A percentile compares a stretch with the other conserved stretches of the same genome.
Conservation (phyloP, 2,329 filamentous ascomycete species). For the Biscogniauxia marginata region DNA sequence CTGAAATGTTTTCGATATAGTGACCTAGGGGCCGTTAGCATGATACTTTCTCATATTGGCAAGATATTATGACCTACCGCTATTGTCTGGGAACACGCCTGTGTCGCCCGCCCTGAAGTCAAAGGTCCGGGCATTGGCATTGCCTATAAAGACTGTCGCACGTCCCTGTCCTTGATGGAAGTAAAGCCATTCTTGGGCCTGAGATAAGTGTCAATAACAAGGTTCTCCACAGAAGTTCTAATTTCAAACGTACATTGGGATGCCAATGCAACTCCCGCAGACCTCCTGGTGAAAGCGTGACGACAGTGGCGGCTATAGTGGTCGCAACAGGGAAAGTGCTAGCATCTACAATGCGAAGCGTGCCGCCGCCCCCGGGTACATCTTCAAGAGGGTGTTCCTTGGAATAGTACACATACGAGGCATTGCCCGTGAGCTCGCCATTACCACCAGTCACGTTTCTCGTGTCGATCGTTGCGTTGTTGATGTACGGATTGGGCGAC, state of each 20-base stretch:
- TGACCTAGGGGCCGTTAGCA: constrained; percentile 41
- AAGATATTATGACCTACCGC: constrained; percentile 36
- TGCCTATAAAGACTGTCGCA: constrained; percentile 65
- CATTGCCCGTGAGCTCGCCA: constrained; percentile 52
- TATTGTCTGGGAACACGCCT: constrained; percentile 66
- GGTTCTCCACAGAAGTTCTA: no score
- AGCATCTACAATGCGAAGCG: constrained; percentile 63
- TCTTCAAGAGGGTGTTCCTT: constrained; percentile 54
- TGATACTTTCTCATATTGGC: not conserved
- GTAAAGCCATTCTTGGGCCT: constrained; percentile 71
- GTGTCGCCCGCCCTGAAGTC: constrained; percentile 68
- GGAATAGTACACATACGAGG: constrained; percentile 62
- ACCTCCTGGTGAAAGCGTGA: constrained; percentile 61
- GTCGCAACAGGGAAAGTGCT: constrained; percentile 65
- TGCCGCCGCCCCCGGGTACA: constrained; percentile 61
- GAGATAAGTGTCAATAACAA: not conserved
- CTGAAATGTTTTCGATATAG: constrained; percentile 67
- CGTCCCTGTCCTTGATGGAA: constrained; percentile 62
- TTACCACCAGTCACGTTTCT: constrained; percentile 45
- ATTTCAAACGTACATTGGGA: constrained; percentile 58
- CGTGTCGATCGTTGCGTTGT: constrained; percentile 52
- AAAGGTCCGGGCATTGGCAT: constrained; percentile 61
- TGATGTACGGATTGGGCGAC: constrained; percentile 58
- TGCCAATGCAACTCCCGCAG: constrained; percentile 70
- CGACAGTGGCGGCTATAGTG: constrained; percentile 64